These are phyloP conservation scores for Agroathelia rolfsii DNA, from an alignment of 1,284 basidiomycete genomes.

Conservation along the genomic window DNA sequence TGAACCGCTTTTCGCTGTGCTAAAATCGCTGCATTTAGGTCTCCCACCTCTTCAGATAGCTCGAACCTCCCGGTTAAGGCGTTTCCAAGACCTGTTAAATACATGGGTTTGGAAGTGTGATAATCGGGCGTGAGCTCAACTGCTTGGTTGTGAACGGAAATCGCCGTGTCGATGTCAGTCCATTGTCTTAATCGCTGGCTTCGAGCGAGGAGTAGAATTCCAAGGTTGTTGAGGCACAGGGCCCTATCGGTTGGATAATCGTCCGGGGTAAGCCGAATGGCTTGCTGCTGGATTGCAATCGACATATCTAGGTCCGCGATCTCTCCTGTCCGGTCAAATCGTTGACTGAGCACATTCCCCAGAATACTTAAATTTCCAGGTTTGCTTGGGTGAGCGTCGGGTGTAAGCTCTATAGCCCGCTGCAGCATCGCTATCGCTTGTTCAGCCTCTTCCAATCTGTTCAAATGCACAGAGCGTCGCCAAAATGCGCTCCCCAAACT, in stretches of 20 bases:
- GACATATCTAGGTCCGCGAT: conserved; percentile 16
- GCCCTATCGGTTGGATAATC: conserved; percentile 5
- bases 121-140: conserved; percentile 6
- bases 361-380: conserved; percentile 5
- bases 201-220: conserved; percentile 1
- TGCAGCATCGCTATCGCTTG: background rate
- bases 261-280: conserved; percentile 10
- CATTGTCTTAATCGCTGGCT: conserved; percentile 7
- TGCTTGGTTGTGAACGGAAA: conserved; percentile 4
- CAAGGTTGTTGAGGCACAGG: conserved; percentile 8
- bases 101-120: conserved; percentile 5
- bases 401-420: conserved; percentile 5
- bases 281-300: conserved; percentile 12
- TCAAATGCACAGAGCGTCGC: no score
- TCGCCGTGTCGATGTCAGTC: conserved; percentile 9
- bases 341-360: conserved; percentile 7
- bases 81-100: conserved; percentile 15
- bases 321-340: conserved; percentile 12
- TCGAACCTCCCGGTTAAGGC: conserved; percentile 11
- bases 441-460: no score
- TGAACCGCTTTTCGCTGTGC: conserved; percentile 11
- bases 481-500: no score
- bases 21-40: conserved; percentile 17
- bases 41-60: conserved; percentile 8
- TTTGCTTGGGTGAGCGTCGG: conserved; percentile 6